phyloP scores from a whole-genome alignment of 257 asterid species.

The Forsythia suspensa region DNA sequence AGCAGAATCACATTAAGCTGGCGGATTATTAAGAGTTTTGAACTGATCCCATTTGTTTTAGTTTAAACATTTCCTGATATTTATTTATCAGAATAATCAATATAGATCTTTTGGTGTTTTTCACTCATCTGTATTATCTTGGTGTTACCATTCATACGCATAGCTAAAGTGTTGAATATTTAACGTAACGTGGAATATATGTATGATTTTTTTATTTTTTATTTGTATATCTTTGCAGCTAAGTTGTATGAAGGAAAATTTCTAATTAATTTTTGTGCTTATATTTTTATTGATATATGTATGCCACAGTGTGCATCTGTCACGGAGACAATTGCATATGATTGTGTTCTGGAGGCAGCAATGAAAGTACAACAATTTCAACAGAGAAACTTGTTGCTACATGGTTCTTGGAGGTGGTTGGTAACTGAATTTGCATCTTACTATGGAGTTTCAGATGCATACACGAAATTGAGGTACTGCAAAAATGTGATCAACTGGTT shows the following conservation, averaged over 20 bases:
- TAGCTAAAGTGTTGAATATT: neutral
- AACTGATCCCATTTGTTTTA: neutral
- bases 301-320: slow-evolving; percentile 65
- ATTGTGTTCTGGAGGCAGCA: slow-evolving; percentile 85
- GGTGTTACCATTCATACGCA: neutral
- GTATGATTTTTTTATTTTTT: neutral
- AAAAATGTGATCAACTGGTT: slow-evolving; percentile 9
- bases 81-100: neutral
- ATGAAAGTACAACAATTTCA: slow-evolving; percentile 84
- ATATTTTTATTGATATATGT: neutral
- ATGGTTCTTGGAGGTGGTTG: slow-evolving; percentile 90
- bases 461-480: slow-evolving; percentile 73
- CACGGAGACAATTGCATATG: slow-evolving; percentile 93
- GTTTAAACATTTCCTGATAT: neutral
- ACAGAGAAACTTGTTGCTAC: slow-evolving; percentile 69
- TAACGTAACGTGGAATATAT: neutral
- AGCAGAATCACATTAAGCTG: neutral
- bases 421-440: slow-evolving; percentile 81
- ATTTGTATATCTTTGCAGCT: neutral
- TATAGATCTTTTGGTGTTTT: no score
- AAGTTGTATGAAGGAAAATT: neutral
- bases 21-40: neutral
- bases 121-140: neutral
- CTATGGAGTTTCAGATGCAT: slow-evolving; percentile 92
- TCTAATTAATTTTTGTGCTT: neutral